Evolutionary conservation across 2,329 filamentous ascomycete species (phyloP), one percentile per base, ranked within the genome.

Genomic region (Calonectria leucothoes): DNA sequence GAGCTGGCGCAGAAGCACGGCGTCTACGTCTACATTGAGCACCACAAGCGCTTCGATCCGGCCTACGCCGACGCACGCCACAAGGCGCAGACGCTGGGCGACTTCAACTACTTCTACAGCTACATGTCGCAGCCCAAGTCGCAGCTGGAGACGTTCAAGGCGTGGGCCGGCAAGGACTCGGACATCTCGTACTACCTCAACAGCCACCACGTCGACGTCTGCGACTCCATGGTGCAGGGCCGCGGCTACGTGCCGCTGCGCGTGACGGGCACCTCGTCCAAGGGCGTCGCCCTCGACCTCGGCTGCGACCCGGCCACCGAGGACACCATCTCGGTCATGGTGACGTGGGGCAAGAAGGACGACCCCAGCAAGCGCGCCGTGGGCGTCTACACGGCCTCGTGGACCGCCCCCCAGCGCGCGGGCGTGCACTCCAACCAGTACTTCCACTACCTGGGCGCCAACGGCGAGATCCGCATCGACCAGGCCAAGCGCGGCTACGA

Each of bases 21-120:
- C 76, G 95, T 98, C 72, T 96, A 96, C 83, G 95, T 98, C 77
- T 98, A 95, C 87, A 89, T 98, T 80, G 96, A 98, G 89, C 96
- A 98, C 87, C 96, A 98, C 90, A 98, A 98, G 89, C 95, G 96
- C 71, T 98, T 93, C 86, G 96, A 98, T 84, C 96, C 96, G 2
- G 95, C 95, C 27, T 98, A 98, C 87, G 92, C 94, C 17, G 96
- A 98, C 84, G 96, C 96, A 17, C 91, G 93, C 64, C 93, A 93
- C 86, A 92, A 93, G 79, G 94, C 95, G 17, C 87, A 91, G 82
- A 92, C 89, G 67, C 88, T 98, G 10, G 96, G 96, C 76, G 95
- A 98, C 86, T 98, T 98, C 91, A 98, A 98, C 89, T 98, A 98
- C 89, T 98, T 98, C 84, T 98, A 98, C 90, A 94, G 91, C 80